Evolutionary conservation across 345 rosid genomes (phyloP), one percentile per base, ranked within the genome.

Genomic region (Acer campestre): DNA sequence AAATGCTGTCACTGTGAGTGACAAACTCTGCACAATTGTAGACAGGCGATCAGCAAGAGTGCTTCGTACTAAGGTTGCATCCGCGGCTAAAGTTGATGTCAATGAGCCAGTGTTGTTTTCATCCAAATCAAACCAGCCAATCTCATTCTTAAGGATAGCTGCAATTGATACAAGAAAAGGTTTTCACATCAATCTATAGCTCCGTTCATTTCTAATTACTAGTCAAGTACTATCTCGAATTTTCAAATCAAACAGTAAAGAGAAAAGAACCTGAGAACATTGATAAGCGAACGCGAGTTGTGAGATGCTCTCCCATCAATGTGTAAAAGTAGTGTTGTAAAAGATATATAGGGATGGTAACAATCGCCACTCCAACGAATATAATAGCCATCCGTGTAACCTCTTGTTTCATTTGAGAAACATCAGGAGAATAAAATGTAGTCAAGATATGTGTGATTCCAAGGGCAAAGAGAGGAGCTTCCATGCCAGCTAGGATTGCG

Each of bases 121-220:
- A 12, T 93, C 95, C 74, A 84, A 58, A 88, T 95, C 98, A 75
- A 95, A 93, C 98, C 95, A 95, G 6, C 89, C 98, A 63, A 95
- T 87, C 86, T 95, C 98, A 64, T 91, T 93, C 3, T 83, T 71
- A 56, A 94, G 94, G 65, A 94, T 87, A 67, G 95, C 98, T 91
- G 90, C 86, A 85, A 9, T 42, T 8, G 29, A 77, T 76, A 71
- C n/a, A 67, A 61, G 55, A 17, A 48, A 64, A 29, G 56, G 61
- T 70, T 62, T 66, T 68, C 78, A 71, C 56, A 31, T 76, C 31
- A 31, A 9, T 68, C 22, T 27, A 42, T 40, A 40, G 44, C 10
- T 40, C 44, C 44, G 7, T 40, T 6, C 46, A 42, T 42, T 42
- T 42, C 46, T 9, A 42, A 1, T 42, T 42, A 42, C 46, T 17